Evolutionary conservation across 495 filamentous ascomycete genomes (phyloP), one percentile per base, ranked within the genome.

Genomic region (Terfezia boudieri): DNA sequence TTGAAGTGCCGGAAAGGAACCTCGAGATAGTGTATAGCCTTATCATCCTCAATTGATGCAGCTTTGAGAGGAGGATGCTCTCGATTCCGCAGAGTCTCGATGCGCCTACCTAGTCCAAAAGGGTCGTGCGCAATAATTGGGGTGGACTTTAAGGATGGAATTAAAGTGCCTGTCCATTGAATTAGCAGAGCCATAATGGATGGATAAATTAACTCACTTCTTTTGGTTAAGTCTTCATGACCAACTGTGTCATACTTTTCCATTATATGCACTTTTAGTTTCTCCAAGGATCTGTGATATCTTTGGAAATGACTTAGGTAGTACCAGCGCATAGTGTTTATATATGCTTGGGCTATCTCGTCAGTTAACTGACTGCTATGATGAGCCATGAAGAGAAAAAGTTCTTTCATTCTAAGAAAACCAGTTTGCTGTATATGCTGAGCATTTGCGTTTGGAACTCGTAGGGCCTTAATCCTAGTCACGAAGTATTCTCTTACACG

Each of bases 301-400:
- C 89, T 83, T 4, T 78, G 81, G 65, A 98, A 98, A 66, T 95
- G 81, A 56, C 82, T 89, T 41, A 79, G 69, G 62, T 96, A 96
- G 61, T 98, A 98, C 90, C 90, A 98, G 49, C 87, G 78, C 89
- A 98, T 95, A 8, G 90, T 98, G 68, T 95, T 94, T 67, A 93
- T 80, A 59, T 98, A 98, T 8, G 90, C 90, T 68, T 89, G 84
- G 17, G 77, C 78, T 59, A 96, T 93, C 63, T 95, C 83, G 37
- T 84, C 81, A 2, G 84, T 83, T 7, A 98, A 75, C 26, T 76
- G 70, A 1, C 80, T 70, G 59, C 96, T 86, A 55, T 85, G 81
- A 57, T 75, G 77, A 41, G 79, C 76, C 37, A 96, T 74, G 63
- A 95, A 98, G 32, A 75, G 72, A 67, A 81, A 98, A 1, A 95